Conservation (phyloP, 2,329 filamentous ascomycete species). For the Aureobasidium sp. region DNA sequence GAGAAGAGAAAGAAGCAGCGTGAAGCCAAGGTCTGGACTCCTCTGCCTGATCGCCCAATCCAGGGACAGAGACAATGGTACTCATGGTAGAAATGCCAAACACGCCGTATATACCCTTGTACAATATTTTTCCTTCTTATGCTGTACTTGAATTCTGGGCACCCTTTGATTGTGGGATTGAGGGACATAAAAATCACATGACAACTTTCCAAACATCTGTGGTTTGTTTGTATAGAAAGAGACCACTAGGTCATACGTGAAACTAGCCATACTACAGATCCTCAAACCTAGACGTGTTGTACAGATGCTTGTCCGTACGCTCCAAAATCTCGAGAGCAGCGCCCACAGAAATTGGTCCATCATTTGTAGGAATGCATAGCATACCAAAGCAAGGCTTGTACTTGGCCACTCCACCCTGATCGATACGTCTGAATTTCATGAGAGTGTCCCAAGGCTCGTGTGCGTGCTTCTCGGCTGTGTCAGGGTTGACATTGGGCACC, state of each 20-base stretch:
- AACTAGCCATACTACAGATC: conserved; percentile 20
- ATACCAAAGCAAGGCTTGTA: conserved; percentile 61
- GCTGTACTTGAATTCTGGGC: conserved; percentile 1
- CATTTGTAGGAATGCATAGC: conserved; percentile 50
- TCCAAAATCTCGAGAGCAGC: conserved; percentile 50
- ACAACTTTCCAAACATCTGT: background rate
- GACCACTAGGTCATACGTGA: background rate
- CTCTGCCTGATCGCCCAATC: conserved; percentile 77
- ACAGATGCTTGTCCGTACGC: conserved; percentile 49
- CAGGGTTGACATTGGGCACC: conserved; percentile 56
- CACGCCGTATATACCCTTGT: conserved; percentile 6
- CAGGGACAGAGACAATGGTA: conserved; percentile 83
- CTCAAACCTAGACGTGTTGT: conserved; percentile 29
- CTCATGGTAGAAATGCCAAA: conserved; percentile 57
- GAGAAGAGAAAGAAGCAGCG: conserved; percentile 65
- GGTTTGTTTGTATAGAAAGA: background rate
- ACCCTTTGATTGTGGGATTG: background rate
- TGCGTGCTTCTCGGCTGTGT: conserved; percentile 50
- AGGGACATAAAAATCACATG: background rate
- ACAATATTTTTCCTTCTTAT: conserved; percentile 4
- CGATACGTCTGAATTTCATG: conserved; percentile 51
- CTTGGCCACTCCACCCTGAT: conserved; percentile 50
- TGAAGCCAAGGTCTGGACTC: conserved; percentile 74
- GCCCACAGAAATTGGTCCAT: conserved; percentile 48
- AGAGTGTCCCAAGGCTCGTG: conserved; percentile 54